Percentiles rank a stretch among this genome's conserved stretches.
Evolutionary conservation across 2,329 filamentous ascomycete species (phyloP).

Genomic region (Orbilia blumenaviensis): DNA sequence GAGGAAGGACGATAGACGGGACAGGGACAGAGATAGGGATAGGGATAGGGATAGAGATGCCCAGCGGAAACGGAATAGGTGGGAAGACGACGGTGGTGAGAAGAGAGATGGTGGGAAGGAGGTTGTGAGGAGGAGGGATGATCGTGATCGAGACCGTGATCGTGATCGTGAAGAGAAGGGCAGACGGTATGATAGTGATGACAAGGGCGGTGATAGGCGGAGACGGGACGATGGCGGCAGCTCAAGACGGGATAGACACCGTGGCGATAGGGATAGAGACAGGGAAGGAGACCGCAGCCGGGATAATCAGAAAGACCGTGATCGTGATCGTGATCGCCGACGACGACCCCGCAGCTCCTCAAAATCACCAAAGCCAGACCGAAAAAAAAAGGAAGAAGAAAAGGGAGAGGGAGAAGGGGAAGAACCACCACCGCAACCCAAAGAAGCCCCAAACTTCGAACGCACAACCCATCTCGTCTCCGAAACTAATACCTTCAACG

Average conservation of each 20-base stretch:
- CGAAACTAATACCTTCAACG: slow-evolving; percentile 83
- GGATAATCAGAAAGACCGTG: slow-evolving; percentile 5
- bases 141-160: slow-evolving; percentile 57
- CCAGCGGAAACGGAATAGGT: slow-evolving; percentile 21
- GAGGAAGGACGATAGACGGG: slow-evolving; percentile 13
- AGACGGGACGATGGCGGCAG: slow-evolving; percentile 57
- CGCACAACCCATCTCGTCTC: slow-evolving; percentile 84
- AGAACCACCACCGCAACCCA: slow-evolving; percentile 66
- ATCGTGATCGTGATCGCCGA: not conserved
- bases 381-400: not conserved
- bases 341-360: not conserved
- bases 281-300: slow-evolving; percentile 54
- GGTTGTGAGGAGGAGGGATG: slow-evolving; percentile 8
- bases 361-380: too few relatives aligned
- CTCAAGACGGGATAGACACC: slow-evolving; percentile 2
- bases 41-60: slow-evolving; percentile 1
- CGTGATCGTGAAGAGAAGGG: slow-evolving; percentile 60
- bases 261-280: slow-evolving; percentile 29
- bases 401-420: slow-evolving; percentile 55
- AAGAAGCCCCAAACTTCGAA: slow-evolving; percentile 88
- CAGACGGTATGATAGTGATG: slow-evolving; percentile 57
- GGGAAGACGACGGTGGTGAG: slow-evolving; percentile 19
- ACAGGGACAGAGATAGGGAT: not conserved
- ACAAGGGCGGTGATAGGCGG: slow-evolving; percentile 60
- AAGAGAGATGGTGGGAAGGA: slow-evolving; percentile 48